Base-by-base conservation (phyloP, 2,329 filamentous ascomycete species). In the Thelonectria olida region DNA sequence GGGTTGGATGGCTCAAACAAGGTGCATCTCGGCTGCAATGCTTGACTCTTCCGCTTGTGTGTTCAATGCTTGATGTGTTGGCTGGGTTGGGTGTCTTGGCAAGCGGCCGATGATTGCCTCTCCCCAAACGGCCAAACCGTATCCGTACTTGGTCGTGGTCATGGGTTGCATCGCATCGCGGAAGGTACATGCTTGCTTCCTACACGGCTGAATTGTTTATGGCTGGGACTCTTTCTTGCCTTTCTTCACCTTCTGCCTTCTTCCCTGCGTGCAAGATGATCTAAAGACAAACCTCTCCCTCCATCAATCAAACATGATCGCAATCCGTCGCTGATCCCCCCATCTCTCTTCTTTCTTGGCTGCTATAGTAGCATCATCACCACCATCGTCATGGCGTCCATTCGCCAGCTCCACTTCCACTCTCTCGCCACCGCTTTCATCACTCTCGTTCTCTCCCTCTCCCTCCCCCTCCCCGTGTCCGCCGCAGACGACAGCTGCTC, bases 401-500 rank as follows among this genome's bases (percentile, higher is more conserved):
- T 39, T 39, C 22, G 41, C 48, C 48, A 45, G 25, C 45, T 56
- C 44, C 28, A 34, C 27, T 28, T 34, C 17, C 39, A 23, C 9
- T n/a, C 34, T 44, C 9, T 49, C 42, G 36, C 53, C 44, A 25
- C 44, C 47, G 52, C 58, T 50, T 31, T 41, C 41, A 20, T 27
- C 51, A 13, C 48, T 23, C 10, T 49, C 9, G 8, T 17, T 8
- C 15, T 54, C 28, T 15, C 22, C n/a, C 23, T 56, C 42, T 20
- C 50, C 8, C 22, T 47, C 7, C 28, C 31, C 5, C 13, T 39
- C 38, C 19, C 51, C 31, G 49, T 47, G 28, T 48, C 49, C 22
- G 28, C 47, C 17, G 47, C 58, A 28, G 39, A 23, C 22, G 42
- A 34, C 38, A 57, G 20, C 58, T 82, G 80, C 70, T 63, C 73